phyloP scores from a whole-genome alignment of 257 asterid species.

The Mentha longifolia region DNA sequence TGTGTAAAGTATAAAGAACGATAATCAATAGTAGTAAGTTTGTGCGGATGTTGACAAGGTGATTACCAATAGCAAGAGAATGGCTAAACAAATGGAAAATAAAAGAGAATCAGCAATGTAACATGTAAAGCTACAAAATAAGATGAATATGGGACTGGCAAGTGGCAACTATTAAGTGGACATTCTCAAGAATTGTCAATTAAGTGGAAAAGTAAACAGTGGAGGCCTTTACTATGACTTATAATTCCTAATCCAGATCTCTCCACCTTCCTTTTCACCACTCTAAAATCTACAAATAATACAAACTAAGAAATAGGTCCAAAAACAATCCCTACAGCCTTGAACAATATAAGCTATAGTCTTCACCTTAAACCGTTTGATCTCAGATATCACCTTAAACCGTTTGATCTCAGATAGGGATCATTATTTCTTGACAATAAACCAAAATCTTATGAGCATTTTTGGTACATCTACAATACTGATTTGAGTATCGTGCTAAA shows the following conservation, averaged over 20 bases:
- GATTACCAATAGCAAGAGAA: slow-evolving; percentile 15
- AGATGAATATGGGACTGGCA: not conserved
- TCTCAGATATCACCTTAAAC: slow-evolving; percentile 11
- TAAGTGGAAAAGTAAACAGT: not conserved
- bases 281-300: not conserved
- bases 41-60: slow-evolving; percentile 15
- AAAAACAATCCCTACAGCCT: not conserved
- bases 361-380: slow-evolving; percentile 20
- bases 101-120: slow-evolving; percentile 13
- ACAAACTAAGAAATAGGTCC: not conserved
- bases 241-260: not conserved
- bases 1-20: slow-evolving; percentile 36
- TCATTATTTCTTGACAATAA: not conserved
- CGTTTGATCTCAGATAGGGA: slow-evolving; percentile 4
- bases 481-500: not conserved
- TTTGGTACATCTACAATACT: not conserved
- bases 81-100: not conserved
- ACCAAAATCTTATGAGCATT: not conserved
- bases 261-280: not conserved
- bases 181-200: not conserved
- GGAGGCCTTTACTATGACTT: not conserved
- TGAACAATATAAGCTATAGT: not conserved
- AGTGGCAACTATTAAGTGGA: not conserved
- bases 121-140: not conserved
- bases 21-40: slow-evolving; percentile 27